A percentile compares a stretch with the other conserved stretches of the same genome.
phyloP scores from a whole-genome alignment of 306 rosid species.

The Malus fusca region DNA sequence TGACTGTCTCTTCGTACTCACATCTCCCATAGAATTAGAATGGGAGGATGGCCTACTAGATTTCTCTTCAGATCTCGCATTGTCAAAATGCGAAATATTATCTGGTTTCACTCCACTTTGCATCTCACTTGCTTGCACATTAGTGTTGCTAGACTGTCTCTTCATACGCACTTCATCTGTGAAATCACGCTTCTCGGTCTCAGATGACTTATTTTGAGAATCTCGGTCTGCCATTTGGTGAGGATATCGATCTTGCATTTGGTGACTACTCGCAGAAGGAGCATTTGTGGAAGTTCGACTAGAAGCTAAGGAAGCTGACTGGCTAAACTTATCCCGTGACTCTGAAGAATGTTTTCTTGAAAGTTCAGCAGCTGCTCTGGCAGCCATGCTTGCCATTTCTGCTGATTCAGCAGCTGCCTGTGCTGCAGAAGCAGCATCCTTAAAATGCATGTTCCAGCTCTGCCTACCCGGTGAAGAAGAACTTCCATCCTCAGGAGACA shows the following conservation, averaged over 20 bases:
- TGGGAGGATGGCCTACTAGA: conserved; percentile 30
- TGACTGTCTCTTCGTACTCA: conserved; percentile 30
- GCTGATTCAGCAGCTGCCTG: conserved; percentile 99
- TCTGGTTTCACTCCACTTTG: conserved; percentile 25
- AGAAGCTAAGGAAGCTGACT: conserved; percentile 31
- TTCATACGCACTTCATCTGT: conserved; percentile 19
- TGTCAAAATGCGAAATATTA: conserved; percentile 28
- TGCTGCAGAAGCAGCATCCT: conserved; percentile 95
- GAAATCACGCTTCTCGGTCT: conserved; percentile 26
- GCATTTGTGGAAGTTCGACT: conserved; percentile 18
- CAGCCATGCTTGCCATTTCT: conserved; percentile 85
- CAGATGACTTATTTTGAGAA: conserved; percentile 34
- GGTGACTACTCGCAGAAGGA: conserved; percentile 28
- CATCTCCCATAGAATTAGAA: conserved; percentile 33
- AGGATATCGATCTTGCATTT: conserved; percentile 30
- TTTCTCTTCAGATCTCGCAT: conserved; percentile 31
- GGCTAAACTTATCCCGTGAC: conserved; percentile 25
- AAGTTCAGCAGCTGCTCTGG: conserved; percentile 98
- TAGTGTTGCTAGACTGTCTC: conserved; percentile 31
- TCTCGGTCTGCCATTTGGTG: conserved; percentile 28
- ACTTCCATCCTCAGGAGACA: conserved; percentile 39
- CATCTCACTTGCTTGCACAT: conserved; percentile 26
- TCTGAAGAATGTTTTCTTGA: conserved; percentile 63
- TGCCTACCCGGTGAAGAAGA: conserved; percentile 29
- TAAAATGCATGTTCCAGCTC: conserved; percentile 68